Percentiles rank a stretch among this genome's conserved stretches.
Evolutionary conservation across 2,329 filamentous ascomycete species (phyloP).

Genomic region (Tolypocladium paradoxum): DNA sequence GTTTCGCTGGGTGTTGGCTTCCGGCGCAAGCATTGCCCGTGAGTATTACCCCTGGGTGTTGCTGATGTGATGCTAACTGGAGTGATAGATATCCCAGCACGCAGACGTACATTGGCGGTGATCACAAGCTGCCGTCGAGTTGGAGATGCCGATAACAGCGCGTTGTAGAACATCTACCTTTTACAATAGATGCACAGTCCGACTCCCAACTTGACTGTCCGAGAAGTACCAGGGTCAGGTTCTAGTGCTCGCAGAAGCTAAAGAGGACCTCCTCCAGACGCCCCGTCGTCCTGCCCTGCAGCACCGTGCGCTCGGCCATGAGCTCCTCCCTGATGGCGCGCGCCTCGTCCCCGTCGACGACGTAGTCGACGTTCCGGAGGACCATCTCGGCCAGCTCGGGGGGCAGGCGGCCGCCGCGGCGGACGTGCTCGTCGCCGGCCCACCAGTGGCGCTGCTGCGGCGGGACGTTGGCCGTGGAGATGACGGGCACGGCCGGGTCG

Average conservation of each 20-base stretch:
- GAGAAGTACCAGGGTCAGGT: neutral
- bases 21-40: slow-evolving; percentile 20
- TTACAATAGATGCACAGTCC: neutral
- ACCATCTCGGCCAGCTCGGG: neutral
- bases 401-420: neutral
- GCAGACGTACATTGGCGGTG: neutral
- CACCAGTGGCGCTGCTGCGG: slow-evolving; percentile 32
- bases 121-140: neutral
- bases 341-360: slow-evolving; percentile 10
- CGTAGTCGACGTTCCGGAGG: neutral
- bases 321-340: slow-evolving; percentile 12
- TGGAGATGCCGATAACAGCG: neutral
- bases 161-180: neutral
- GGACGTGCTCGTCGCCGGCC: neutral
- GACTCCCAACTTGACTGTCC: rapidly evolving
- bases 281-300: slow-evolving; percentile 1
- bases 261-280: slow-evolving; percentile 2
- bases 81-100: neutral
- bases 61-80: neutral
- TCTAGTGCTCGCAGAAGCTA: slow-evolving; percentile 16
- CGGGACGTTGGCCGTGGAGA: slow-evolving; percentile 33
- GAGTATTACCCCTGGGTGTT: neutral
- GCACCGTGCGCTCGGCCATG: slow-evolving; percentile 15
- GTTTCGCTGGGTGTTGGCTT: slow-evolving; percentile 14
- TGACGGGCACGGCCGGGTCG: slow-evolving; percentile 38